A percentile compares a stretch with the other conserved stretches of the same genome.
Evolutionary conservation across 2,329 filamentous ascomycete genomes (phyloP).

Genomic region (Cyphellophora attinorum): DNA sequence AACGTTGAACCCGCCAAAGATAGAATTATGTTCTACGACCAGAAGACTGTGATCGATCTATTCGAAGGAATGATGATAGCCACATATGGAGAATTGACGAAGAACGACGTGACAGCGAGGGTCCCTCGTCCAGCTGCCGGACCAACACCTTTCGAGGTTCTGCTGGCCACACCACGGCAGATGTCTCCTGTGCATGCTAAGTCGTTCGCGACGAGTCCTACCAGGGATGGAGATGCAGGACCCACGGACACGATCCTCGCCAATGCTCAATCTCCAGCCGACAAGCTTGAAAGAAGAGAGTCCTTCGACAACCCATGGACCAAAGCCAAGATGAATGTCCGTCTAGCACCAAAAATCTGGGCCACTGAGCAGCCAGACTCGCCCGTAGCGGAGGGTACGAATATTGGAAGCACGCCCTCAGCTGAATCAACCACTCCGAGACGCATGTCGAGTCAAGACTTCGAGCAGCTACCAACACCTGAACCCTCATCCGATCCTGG

Average conservation of each 20-base stretch:
- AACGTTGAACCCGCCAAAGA: slow-evolving; percentile 57
- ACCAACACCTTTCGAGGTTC: slow-evolving; percentile 5
- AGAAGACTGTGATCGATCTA: slow-evolving; percentile 30
- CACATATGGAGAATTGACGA: slow-evolving; percentile 20
- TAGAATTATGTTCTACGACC: slow-evolving; percentile 49
- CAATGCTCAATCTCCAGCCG: neutral
- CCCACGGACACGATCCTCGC: slow-evolving; percentile 1
- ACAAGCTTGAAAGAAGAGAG: slow-evolving; percentile 6
- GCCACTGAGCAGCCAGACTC: too few relatives aligned
- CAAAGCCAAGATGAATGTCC: slow-evolving; percentile 24
- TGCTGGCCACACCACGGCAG: slow-evolving; percentile 7
- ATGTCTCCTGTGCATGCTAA: neutral
- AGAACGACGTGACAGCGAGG: too few relatives aligned
- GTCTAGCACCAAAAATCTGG: slow-evolving; percentile 11
- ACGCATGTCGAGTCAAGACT: too few relatives aligned
- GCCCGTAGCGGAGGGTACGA: too few relatives aligned
- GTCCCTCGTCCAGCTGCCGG: too few relatives aligned
- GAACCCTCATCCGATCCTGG: slow-evolving; percentile 2
- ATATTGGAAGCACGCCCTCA: too few relatives aligned
- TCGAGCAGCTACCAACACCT: slow-evolving; percentile 6
- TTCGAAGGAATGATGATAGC: slow-evolving; percentile 36
- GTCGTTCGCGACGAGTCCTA: slow-evolving; percentile 2
- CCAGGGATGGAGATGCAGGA: slow-evolving; percentile 3
- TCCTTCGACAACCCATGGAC: slow-evolving; percentile 25
- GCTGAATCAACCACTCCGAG: too few relatives aligned